Percentiles rank a stretch among this genome's conserved stretches.
Evolutionary conservation across 2,329 filamentous ascomycete species (phyloP).

Genomic region (Piedraia hortae): DNA sequence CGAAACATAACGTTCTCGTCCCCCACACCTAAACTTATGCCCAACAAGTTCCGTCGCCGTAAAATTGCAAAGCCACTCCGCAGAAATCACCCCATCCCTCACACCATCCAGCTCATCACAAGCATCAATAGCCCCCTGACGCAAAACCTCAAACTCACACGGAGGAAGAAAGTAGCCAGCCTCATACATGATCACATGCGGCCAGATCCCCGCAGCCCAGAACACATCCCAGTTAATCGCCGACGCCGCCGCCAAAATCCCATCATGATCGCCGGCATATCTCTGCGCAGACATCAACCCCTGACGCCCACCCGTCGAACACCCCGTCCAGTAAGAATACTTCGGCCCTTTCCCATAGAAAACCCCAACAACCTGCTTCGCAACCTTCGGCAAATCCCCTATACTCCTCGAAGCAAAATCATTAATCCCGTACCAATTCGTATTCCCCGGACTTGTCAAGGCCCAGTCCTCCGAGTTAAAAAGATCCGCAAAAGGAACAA

Average conservation of each 20-base stretch:
- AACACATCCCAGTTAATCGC: slow-evolving; percentile 15
- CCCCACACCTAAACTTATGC: slow-evolving; percentile 7
- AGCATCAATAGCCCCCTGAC: slow-evolving; percentile 10
- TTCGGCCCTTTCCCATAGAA: slow-evolving; percentile 11
- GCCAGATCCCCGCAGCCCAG: slow-evolving; percentile 9
- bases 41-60: slow-evolving; percentile 10
- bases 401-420: slow-evolving; percentile 11
- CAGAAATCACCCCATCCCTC: slow-evolving; percentile 12
- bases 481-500: too few relatives aligned
- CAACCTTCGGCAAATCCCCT: slow-evolving; percentile 12
- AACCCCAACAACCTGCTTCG: slow-evolving; percentile 7
- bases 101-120: slow-evolving; percentile 16
- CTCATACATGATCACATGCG: slow-evolving; percentile 11
- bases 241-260: slow-evolving; percentile 16
- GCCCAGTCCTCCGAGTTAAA: slow-evolving; percentile 4
- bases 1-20: slow-evolving; percentile 7
- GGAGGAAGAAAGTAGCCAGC: slow-evolving; percentile 7
- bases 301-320: slow-evolving; percentile 15
- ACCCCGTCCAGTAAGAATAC: slow-evolving; percentile 15
- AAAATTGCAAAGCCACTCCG: slow-evolving; percentile 9
- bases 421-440: slow-evolving; percentile 10
- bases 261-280: slow-evolving; percentile 15
- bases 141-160: slow-evolving; percentile 15
- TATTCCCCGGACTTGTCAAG: slow-evolving; percentile 7
- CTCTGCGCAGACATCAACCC: slow-evolving; percentile 14